These are phyloP conservation scores for Skeletonema marinoi DNA, from an alignment of 108 stramenopile genomes.

Conservation along the genomic window DNA sequence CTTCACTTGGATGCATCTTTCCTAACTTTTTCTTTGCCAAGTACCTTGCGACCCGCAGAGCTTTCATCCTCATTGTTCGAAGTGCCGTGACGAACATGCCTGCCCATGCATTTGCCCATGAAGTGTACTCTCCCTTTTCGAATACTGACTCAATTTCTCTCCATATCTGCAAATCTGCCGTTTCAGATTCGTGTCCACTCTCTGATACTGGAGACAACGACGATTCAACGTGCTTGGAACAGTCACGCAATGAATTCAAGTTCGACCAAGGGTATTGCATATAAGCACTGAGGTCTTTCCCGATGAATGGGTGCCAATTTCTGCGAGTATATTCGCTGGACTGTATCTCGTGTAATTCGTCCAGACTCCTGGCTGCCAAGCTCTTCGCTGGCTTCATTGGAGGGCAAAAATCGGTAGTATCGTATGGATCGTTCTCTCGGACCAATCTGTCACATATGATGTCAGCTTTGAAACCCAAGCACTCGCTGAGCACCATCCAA, in stretches of 20 bases:
- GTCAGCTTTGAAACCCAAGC: slow-evolving; percentile 71
- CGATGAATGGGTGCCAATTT: slow-evolving; percentile 60
- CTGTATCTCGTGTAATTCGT: slow-evolving; percentile 49
- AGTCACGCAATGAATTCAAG: slow-evolving; percentile 65
- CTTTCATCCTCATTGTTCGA: slow-evolving; percentile 57
- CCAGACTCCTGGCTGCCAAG: slow-evolving; percentile 32
- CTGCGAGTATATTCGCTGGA: slow-evolving; percentile 23
- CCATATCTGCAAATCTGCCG: slow-evolving; percentile 14
- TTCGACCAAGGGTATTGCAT: slow-evolving; percentile 68
- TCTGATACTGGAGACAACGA: not conserved
- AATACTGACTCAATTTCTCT: slow-evolving; percentile 54
- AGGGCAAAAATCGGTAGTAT: slow-evolving; percentile 46
- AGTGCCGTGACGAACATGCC: slow-evolving; percentile 79
- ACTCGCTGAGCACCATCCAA: slow-evolving; percentile 77
- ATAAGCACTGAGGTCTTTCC: slow-evolving; percentile 61
- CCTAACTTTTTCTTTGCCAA: slow-evolving; percentile 39
- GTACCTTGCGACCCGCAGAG: slow-evolving; percentile 56
- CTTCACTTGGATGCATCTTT: slow-evolving; percentile 56
- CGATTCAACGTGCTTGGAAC: slow-evolving; percentile 42
- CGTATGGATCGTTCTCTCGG: slow-evolving; percentile 48
- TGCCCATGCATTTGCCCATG: slow-evolving; percentile 85
- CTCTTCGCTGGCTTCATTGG: slow-evolving; percentile 14
- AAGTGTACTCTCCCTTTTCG: slow-evolving; percentile 49
- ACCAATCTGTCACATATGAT: slow-evolving; percentile 73
- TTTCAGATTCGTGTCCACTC: not conserved